Evolutionary conservation across 257 asterid genomes (phyloP), one percentile per base, ranked within the genome.

Genomic region (Hygrophila difformis): DNA sequence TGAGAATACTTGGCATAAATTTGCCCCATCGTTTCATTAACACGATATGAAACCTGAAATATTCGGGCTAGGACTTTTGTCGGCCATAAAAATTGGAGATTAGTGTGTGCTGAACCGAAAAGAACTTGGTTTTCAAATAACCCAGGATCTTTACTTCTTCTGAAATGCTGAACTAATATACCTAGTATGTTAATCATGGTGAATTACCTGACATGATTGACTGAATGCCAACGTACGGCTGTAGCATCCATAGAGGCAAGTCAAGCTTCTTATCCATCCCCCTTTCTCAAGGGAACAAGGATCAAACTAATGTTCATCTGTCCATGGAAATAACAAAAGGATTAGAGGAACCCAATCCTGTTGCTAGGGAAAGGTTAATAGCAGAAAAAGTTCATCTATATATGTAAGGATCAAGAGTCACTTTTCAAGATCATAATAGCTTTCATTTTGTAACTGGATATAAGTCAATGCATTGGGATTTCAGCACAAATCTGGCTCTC

Each of bases 211-310:
- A 71, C 88, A 74, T 52, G 84, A 62, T 53, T 84, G 89, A 56
- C 66, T 65, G 46, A 88, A 81, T 8, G 93, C 63, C 44, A 69
- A 56, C 22, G 77, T 65, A 8, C 78, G 72, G 59, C 73, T n/a
- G n/a, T n/a, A n/a, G n/a, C n/a, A n/a, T 77, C 70, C 97, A 84
- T 70, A 79, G 33, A 95, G 94, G 28, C 89, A 74, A 61, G 78
- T 79, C 81, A 88, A 68, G 69, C 64, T 76, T 53, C 93, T 89
- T 54, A 84, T 73, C 52, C 59, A 76, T 63, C 78, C 76, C 61
- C 71, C 75, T 2, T n/a, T n/a, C 74, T 61, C 64, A 77, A 55
- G 1, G 95, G 68, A 52, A 88, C 73, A 26, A 88, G 80, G 65
- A 65, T 60, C 47, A 88, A 72, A 36, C 80, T 60, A 44, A 67